Evolutionary conservation across 495 filamentous ascomycete species (phyloP).

Genomic region (Gamarada debralockiae): DNA sequence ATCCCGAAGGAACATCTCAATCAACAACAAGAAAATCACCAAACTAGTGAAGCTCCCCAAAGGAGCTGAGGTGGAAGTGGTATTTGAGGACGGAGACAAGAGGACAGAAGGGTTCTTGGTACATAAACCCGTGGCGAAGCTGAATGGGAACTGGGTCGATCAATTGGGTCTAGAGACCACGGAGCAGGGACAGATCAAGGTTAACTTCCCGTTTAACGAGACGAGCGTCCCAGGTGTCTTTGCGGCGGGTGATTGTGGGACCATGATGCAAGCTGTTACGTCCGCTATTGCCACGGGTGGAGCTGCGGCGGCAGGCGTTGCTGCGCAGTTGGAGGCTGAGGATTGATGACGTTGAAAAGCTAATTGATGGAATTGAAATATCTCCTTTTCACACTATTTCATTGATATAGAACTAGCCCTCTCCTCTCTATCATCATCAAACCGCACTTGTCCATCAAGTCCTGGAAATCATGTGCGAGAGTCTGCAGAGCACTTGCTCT

Average conservation of each 20-base stretch:
- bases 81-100: conserved; percentile 9
- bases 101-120: conserved; percentile 17
- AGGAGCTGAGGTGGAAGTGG: neutral
- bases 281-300: conserved; percentile 19
- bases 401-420: no score
- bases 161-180: conserved; percentile 33
- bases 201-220: conserved; percentile 27
- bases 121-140: conserved; percentile 20
- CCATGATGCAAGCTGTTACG: conserved; percentile 20
- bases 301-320: conserved; percentile 13
- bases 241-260: conserved; percentile 33
- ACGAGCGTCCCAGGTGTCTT: conserved; percentile 34
- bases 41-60: neutral
- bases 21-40: conserved; percentile 1
- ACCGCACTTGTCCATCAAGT: no score
- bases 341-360: no score
- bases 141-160: conserved; percentile 25
- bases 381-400: no score
- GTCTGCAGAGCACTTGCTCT: no score
- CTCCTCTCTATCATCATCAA: no score
- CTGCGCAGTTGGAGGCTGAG: neutral
- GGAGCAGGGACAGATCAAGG: conserved; percentile 27
- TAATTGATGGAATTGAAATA: no score
- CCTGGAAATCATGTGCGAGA: no score
- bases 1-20: neutral